Base-by-base conservation (phyloP, 805 yeast species). In the Torulaspora quercuum region DNA sequence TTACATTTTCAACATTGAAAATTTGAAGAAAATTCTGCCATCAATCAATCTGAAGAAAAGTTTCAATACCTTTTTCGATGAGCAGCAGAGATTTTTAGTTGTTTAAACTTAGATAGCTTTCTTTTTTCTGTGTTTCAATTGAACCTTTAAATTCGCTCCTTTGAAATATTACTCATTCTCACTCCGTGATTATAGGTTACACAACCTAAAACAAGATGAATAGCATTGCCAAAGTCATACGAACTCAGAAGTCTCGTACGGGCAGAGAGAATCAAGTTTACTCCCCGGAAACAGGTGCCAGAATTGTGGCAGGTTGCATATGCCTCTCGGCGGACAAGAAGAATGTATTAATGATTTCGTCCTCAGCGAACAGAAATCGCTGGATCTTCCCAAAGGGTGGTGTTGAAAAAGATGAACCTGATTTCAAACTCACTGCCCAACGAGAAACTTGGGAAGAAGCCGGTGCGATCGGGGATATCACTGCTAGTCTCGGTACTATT, bases 391-490 rank as follows among this genome's bases (percentile, higher is more conserved):
- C 98, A 4, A 92, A 92, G 59, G 98, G 98, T 21, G 98, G 98
- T 1, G 79, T 89, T 25, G 98, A 92, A 61, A 57, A 57, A 18
- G 98, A 92, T 59, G 98, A 86, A 60, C 33, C 49, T 13, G 60
- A 67, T 48, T 65, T 52, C 44, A 44, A 53, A 10, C 35, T 63
- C 3, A 65, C 84, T 4, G 97, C 97, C 0, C 66, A 72, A 11
- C 69, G 98, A 41, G 98, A 92, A 57, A 85, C 95, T 0, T 92
- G 98, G 98, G 98, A 92, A 60, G 98, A 92, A 63, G 92, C 95
- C 0, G 98, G 98, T 0, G 84, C 84, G 15, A 73, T 72, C 22
- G 95, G 97, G 6, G 64, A 57, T 11, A 69, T 88, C 3, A 51
- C 67, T 3, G 49, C 55, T 25, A 68, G 69, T 41, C 63, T 90